These are phyloP conservation scores for Arachnopeziza araneosa DNA, from an alignment of 2,329 filamentous ascomycete species.

Conservation along the genomic window DNA sequence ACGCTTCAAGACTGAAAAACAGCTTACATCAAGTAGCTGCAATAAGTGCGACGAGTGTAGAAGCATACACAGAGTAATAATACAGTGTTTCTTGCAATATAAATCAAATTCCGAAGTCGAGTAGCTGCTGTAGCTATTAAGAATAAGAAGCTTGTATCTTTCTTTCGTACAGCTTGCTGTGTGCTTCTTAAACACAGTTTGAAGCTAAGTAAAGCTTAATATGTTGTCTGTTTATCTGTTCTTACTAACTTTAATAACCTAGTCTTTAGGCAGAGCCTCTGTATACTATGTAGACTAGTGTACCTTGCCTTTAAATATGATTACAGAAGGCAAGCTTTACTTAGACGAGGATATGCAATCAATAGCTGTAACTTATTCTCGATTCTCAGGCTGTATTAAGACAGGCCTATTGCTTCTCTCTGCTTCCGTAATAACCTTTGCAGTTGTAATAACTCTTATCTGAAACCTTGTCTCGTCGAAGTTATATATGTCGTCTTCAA, in stretches of 20 bases:
- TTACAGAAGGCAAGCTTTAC: constrained; percentile 21
- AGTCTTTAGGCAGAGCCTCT: constrained; percentile 16
- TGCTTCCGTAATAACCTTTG: constrained; percentile 15
- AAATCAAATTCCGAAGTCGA: not conserved
- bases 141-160: not conserved
- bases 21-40: constrained; percentile 32
- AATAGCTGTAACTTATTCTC: constrained; percentile 26
- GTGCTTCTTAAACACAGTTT: constrained; percentile 25
- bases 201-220: constrained; percentile 20
- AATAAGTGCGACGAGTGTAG: constrained; percentile 31
- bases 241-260: constrained; percentile 20
- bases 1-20: constrained; percentile 19
- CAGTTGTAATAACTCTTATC: constrained; percentile 17
- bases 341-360: constrained; percentile 21
- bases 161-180: constrained; percentile 6
- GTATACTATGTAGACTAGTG: constrained; percentile 15
- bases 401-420: constrained; percentile 15
- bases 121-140: not conserved
- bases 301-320: constrained; percentile 23
- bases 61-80: constrained; percentile 30
- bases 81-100: not conserved
- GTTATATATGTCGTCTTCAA: constrained; percentile 11
- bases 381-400: constrained; percentile 21
- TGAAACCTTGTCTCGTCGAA: constrained; percentile 7
- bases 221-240: constrained; percentile 32